Evolutionary conservation across 805 yeast species (phyloP), one percentile per base, ranked within the genome.

Genomic region (Kodamaea lidongshanica): DNA sequence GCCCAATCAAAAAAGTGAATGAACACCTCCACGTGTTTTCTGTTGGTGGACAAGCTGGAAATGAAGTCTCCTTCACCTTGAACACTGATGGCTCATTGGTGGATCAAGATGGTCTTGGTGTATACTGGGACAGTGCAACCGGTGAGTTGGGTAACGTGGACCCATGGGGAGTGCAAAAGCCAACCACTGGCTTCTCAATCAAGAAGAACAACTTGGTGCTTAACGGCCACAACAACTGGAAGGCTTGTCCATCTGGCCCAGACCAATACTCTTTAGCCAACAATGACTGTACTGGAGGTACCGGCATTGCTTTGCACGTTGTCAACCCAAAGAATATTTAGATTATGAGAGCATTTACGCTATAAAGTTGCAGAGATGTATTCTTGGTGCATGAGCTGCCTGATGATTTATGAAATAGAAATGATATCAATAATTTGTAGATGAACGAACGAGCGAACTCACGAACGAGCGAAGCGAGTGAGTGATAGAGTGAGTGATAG

Each of bases 141-240:
- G 63, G 63, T 12, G 61, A 55, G 29, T 41, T 57, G 26, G 61
- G 63, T 15, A 39, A 44, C 15, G 56, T 54, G 28, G 53, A 48
- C 23, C 59, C 61, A n/a, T 50, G 44, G 34, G 59, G 59, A 24
- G 36, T 51, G 18, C 43, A 48, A 37, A 47, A 46, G 12, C 56
- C 66, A 27, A 48, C 66, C 18, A 36, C 55, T 12, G 63, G 67
- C 3, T 71, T 65, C 44, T 41, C 66, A n/a, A n/a, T n/a, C n/a
- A n/a, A n/a, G n/a, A n/a, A n/a, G n/a, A n/a, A n/a, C n/a, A n/a
- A n/a, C n/a, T 56, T 70, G 46, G 40, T 42, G 4, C 61, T 50
- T 45, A 36, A 54, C 19, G 61, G 58, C 25, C 40, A 51, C 17
- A 40, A 47, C 16, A 56, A 44, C 22, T 70, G 66, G 54, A 46